Base-by-base conservation (phyloP, 805 yeast species). In the Millerozyma miso region DNA sequence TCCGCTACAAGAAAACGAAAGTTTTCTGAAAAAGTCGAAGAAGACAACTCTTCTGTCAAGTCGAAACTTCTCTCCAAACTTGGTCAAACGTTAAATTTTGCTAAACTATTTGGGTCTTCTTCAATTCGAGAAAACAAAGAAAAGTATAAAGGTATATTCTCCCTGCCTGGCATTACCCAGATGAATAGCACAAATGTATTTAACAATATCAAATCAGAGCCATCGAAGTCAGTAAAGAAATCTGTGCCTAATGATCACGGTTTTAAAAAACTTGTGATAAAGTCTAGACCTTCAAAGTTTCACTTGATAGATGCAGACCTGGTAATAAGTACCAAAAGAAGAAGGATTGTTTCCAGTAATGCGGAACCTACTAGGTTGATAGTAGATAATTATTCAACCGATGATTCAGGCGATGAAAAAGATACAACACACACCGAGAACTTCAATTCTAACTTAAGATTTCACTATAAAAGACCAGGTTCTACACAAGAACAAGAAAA, bases 231-330 rank as follows among this genome's bases (percentile, higher is more conserved):
- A 17, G 10, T 43, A 7, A 38, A 40, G 35, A 44, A 40, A 35
- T 42, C 44, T 18, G 38, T 52, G 10, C 44, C 49, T 20, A 52
- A 47, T 20, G 43, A 49, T 6, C 47, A 54, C 19, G 49, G 54
- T 13, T 51, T 65, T 43, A 67, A 64, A 41, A 59, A 62, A 37
- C 54, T 71, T 37, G 60, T 68, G 4, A 65, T 71, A 38, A 67
- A 66, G 38, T 60, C 71, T 2, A 66, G 65, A 41, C 76, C 75
- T 2, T 51, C 60, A 35, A 66, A 67, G 34, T 71, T 61, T 47
- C 74, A 70, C 46, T 48, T 67, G 20, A 70, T 71, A 35, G 64
- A 71, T 46, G 69, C 74, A 1, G 67, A 70, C 45, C 63, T 62
- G 41, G 73, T 71, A 0, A 56, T 71, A 40, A 59, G 51, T 35